Evolutionary conservation across 164 flowering plant species (phyloP).

Genomic region (Kalanchoe fedtschenkoi): DNA sequence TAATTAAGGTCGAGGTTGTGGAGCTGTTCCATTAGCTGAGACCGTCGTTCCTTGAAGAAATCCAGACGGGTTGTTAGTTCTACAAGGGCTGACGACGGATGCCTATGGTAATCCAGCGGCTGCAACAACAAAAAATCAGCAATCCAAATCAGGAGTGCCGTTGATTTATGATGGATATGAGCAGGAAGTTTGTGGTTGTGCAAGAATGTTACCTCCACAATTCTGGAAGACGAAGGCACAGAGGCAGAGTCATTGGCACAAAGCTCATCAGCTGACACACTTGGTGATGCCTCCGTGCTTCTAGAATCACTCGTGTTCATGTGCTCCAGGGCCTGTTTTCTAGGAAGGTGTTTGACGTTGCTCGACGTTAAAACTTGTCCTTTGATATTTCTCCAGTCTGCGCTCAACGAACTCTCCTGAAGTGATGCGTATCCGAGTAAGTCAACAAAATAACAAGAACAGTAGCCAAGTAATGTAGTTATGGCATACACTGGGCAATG

Average conservation of each 20-base stretch:
- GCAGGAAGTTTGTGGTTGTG: neutral
- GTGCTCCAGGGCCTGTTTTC: conserved; percentile 54
- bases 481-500: neutral
- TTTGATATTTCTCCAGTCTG: conserved; percentile 60
- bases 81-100: conserved; percentile 68
- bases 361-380: conserved; percentile 43
- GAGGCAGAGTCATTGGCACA: conserved; percentile 61
- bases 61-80: conserved; percentile 92
- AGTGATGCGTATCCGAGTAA: neutral
- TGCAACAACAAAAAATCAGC: conserved; percentile 16
- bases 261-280: conserved; percentile 59
- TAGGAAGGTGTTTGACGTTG: conserved; percentile 36
- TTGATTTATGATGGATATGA: neutral
- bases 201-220: conserved; percentile 41
- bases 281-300: too few relatives aligned
- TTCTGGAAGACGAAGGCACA: conserved; percentile 54
- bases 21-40: conserved; percentile 96
- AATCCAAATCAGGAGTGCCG: neutral
- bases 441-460: neutral
- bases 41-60: conserved; percentile 94
- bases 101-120: conserved; percentile 52
- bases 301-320: conserved; percentile 52
- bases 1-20: conserved; percentile 80
- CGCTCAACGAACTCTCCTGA: conserved; percentile 53
- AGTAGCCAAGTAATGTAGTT: neutral